These are phyloP conservation scores for Boletus bicolor DNA, from an alignment of 768 basidiomycete species.

Conservation along the genomic window DNA sequence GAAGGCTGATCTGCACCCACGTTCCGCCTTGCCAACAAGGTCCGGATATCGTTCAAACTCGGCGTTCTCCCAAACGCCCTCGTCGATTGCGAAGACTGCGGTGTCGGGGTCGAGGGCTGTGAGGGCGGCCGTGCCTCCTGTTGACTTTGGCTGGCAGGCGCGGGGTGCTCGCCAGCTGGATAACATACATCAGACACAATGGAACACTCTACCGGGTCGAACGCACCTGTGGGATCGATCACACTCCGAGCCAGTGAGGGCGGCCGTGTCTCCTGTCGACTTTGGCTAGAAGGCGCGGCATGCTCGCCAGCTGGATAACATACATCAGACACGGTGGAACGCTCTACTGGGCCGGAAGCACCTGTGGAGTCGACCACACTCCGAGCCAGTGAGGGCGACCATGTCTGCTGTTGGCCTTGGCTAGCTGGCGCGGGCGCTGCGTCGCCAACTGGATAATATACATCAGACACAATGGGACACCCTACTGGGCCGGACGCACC, in stretches of 20 bases:
- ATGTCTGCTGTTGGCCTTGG: too few species aligned
- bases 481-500: background rate
- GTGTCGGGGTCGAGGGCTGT: background rate
- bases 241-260: background rate
- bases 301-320: background rate
- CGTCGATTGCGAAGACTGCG: background rate
- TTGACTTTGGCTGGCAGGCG: background rate
- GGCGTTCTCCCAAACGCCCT: background rate
- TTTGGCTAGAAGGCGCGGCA: background rate
- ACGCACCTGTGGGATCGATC: background rate
- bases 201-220: too few species aligned
- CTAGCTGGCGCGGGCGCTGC: background rate
- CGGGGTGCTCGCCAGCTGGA: background rate
- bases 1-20: background rate
- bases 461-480: background rate
- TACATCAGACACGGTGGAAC: background rate
- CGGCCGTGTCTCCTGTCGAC: too few species aligned
- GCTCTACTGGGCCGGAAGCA: background rate
- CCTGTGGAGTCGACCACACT: background rate
- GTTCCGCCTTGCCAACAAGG: slow-evolving; percentile 13
- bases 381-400: background rate
- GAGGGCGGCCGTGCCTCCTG: background rate
- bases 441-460: background rate
- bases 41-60: slow-evolving; percentile 18
- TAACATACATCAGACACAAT: background rate